Evolutionary conservation across 1,284 basidiomycete species (phyloP), one percentile per base, ranked within the genome.

Genomic region (Sanghuangporus sanghuang): DNA sequence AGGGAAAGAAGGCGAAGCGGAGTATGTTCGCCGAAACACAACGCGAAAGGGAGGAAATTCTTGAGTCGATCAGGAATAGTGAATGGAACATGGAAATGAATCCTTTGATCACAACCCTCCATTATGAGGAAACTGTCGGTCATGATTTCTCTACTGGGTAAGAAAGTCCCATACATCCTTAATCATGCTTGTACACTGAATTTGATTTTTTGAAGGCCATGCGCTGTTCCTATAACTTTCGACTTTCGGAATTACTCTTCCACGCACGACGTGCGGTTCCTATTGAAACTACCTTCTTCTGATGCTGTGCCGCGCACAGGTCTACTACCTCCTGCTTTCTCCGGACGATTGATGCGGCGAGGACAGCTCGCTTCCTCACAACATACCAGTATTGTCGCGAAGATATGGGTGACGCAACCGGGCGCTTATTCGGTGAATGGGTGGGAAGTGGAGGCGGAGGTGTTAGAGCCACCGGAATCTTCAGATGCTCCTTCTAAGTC

Each of bases 11-110:
- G 71, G 79, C 80, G 21, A 89, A 84, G 70, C 83, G 88, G 65
- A 93, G 86, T 65, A 92, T 96, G 84, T 97, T 94, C 72, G 92
- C 92, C 18, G 93, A 96, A 77, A 95, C 93, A 4, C 85, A 84
- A 63, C 79, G 88, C 57, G 85, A 94, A 73, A 85, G 86, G 69
- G 74, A 75, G 66, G 83, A 85, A 53, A 76, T 96, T 36, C 72
- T 94, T 54, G 78, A 84, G 38, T 83, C 85, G 4, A 82, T 96
- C 35, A 77, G 83, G 54, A 75, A 78, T 3, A 89, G 88, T 66
- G 86, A 89, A 70, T 91, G 92, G 85, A 94, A 93, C 66, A 70
- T 72, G 38, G 90, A 93, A 76, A 88, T 80, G 84, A 82, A 94
- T 71, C 93, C 95, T 3, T 63, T 90, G 0, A 77, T 80, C 1